Percentiles rank a stretch among this genome's conserved stretches.
phyloP scores from a whole-genome alignment of 495 filamentous ascomycete species.

The Neurospora sp. region DNA sequence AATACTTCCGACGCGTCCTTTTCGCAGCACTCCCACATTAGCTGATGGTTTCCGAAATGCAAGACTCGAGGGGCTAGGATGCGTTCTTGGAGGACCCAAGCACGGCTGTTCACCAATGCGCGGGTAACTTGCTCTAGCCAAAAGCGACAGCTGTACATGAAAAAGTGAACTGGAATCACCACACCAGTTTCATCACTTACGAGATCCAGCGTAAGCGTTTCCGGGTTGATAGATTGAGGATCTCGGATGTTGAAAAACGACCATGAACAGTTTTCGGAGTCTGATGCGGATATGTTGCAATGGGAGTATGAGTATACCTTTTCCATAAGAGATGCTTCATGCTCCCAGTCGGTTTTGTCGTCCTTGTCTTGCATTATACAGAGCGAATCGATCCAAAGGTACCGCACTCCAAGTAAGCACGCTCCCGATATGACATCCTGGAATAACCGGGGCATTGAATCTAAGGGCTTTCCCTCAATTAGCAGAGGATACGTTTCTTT shows the following conservation, averaged over 20 bases:
- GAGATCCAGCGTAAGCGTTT: neutral
- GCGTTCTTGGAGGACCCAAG: constrained; percentile 2
- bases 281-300: constrained; percentile 2
- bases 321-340: neutral
- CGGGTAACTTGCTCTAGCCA: neutral
- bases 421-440: neutral
- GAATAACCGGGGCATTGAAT: neutral
- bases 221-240: neutral
- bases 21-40: constrained; percentile 2
- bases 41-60: neutral
- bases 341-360: neutral
- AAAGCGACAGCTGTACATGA: neutral
- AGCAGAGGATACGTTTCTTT: neutral
- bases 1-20: neutral
- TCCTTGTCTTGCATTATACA: neutral
- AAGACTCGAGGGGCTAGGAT: constrained; percentile 1
- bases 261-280: neutral
- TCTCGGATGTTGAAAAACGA: neutral
- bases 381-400: neutral
- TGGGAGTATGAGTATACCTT: neutral
- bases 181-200: neutral
- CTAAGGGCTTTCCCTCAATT: neutral
- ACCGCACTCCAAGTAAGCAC: neutral
- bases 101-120: neutral
- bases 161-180: neutral